These are phyloP conservation scores for Globisporangium sylvaticum DNA, from an alignment of 352 stramenopile genomes.

Conservation along the genomic window DNA sequence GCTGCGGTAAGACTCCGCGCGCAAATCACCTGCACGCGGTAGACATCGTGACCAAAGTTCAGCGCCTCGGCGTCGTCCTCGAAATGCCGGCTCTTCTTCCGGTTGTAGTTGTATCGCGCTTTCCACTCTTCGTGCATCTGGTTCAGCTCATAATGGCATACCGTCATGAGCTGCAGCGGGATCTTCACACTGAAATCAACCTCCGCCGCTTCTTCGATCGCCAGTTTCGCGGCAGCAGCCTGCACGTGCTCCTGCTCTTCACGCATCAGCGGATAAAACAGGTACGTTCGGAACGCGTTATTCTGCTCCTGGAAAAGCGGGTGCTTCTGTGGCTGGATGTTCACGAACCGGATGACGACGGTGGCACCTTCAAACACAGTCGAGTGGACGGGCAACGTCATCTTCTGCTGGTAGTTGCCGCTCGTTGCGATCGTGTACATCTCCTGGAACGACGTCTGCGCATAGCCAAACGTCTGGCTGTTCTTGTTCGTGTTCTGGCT, in stretches of 20 bases:
- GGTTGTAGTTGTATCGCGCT: constrained; percentile 73
- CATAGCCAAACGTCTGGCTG: constrained; percentile 65
- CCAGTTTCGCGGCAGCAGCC: constrained; percentile 51
- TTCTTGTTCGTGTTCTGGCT: constrained; percentile 55
- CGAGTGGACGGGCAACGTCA: constrained; percentile 69
- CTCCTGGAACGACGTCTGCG: constrained; percentile 75
- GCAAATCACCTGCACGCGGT: constrained; percentile 66
- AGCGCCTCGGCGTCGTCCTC: constrained; percentile 77
- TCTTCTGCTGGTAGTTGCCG: constrained; percentile 50
- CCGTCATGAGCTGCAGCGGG: constrained; percentile 66
- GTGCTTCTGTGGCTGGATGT: constrained; percentile 41
- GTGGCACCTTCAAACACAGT: constrained; percentile 54
- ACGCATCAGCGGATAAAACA: constrained; percentile 62
- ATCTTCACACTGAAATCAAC: constrained; percentile 81
- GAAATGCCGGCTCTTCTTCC: constrained; percentile 76
- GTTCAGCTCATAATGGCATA: constrained; percentile 66
- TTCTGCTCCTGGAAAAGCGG: constrained; percentile 47
- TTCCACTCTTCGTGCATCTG: constrained; percentile 77
- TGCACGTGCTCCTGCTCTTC: constrained; percentile 46
- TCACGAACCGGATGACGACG: constrained; percentile 53
- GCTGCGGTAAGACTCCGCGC: constrained; percentile 40
- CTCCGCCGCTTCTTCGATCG: constrained; percentile 72
- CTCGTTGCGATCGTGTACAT: constrained; percentile 63
- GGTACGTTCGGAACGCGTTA: constrained; percentile 54
- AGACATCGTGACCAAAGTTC: constrained; percentile 72